Evolutionary conservation across 2,329 filamentous ascomycete species (phyloP).

Genomic region (Ophiostoma montium): DNA sequence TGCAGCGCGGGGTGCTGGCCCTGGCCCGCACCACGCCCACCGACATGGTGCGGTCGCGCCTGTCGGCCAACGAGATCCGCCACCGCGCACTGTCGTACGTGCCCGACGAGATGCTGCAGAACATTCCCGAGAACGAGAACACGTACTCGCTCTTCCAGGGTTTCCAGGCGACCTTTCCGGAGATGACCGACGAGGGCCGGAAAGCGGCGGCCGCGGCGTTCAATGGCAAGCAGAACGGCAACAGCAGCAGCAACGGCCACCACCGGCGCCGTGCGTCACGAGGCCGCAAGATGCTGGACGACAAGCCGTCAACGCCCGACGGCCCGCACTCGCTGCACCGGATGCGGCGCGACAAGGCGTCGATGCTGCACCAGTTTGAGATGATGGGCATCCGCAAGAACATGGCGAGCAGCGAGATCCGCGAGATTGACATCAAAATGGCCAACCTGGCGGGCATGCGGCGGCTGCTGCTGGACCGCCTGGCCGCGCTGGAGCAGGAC

Average conservation of each 20-base stretch:
- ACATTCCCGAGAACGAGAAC: conserved; percentile 78
- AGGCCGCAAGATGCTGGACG: conserved; percentile 62
- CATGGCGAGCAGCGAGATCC: conserved; percentile 93
- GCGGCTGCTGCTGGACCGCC: conserved; percentile 73
- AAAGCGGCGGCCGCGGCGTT: no score
- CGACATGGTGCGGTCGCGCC: conserved; percentile 79
- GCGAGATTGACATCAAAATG: conserved; percentile 94
- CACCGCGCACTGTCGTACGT: conserved; percentile 80
- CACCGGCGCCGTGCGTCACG: conserved; percentile 57
- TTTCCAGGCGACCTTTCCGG: conserved; percentile 79
- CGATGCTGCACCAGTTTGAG: conserved; percentile 73
- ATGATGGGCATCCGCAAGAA: conserved; percentile 89
- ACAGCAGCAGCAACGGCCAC: conserved; percentile 36
- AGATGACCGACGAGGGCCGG: conserved; percentile 52
- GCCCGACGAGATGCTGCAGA: conserved; percentile 75
- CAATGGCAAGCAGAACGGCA: background rate
- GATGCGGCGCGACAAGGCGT: conserved; percentile 66
- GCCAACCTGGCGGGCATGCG: conserved; percentile 87
- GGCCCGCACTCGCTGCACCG: conserved; percentile 54
- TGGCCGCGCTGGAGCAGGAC: conserved; percentile 79
- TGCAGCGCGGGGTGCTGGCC: conserved; percentile 84
- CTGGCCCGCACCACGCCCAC: conserved; percentile 85
- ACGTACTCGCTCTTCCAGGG: conserved; percentile 91
- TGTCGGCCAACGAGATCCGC: conserved; percentile 85
- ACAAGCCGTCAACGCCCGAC: conserved; percentile 34